phyloP scores from a whole-genome alignment of 768 basidiomycete species.

The Pisolithus tinctorius region DNA sequence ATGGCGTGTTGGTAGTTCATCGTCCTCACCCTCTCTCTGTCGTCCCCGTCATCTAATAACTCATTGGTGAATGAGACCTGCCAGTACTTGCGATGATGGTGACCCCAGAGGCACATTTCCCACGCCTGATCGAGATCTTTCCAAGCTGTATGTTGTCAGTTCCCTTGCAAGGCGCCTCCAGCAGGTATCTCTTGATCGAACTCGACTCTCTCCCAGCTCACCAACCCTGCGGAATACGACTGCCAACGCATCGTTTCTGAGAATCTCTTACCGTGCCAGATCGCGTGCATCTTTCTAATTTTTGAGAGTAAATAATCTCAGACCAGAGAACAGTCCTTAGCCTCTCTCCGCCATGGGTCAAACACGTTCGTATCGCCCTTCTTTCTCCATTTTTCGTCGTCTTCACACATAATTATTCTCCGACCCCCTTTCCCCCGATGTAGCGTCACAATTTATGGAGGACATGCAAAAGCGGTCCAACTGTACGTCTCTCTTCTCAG shows the following conservation, averaged over 20 bases:
- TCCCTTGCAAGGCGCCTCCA: too few species aligned
- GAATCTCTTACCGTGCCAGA: not conserved
- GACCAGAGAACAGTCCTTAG: too few species aligned
- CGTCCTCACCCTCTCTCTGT: not conserved
- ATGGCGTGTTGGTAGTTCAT: too few species aligned
- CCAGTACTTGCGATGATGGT: not conserved
- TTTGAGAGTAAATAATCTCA: not conserved
- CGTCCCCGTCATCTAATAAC: not conserved
- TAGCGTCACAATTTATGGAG: slow-evolving; percentile 93
- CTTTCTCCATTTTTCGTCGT: not conserved
- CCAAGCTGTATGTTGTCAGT: not conserved
- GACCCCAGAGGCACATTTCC: not conserved
- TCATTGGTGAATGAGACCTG: too few species aligned
- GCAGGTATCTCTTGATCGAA: too few species aligned
- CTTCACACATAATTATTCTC: too few species aligned
- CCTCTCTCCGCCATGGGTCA: slow-evolving; percentile 57
- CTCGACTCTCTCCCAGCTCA: too few species aligned
- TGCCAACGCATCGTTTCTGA: too few species aligned
- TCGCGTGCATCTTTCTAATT: not conserved
- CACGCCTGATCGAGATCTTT: not conserved
- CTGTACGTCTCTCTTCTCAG: slow-evolving; percentile 54
- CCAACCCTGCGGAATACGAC: too few species aligned
- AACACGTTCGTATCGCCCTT: slow-evolving; percentile 54
- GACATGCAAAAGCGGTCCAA: slow-evolving; percentile 97
- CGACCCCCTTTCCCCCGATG: not conserved